A percentile compares a stretch with the other conserved stretches of the same genome.
Conservation (phyloP, 1,139 yeast species). For the Taphrina pruni region DNA sequence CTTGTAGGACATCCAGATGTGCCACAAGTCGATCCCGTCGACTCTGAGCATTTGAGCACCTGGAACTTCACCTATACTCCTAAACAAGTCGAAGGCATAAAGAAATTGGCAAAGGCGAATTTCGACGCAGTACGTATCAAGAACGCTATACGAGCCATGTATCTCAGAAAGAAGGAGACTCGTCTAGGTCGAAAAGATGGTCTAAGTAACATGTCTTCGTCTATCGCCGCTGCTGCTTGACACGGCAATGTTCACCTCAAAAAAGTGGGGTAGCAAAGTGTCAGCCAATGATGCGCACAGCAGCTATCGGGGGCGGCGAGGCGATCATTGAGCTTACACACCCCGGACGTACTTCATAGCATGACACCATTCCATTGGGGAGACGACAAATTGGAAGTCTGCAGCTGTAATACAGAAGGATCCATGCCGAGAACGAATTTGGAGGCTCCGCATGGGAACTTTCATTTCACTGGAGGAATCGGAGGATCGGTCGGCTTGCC, state of each 20-base stretch:
- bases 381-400: no score
- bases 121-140: slow-evolving; percentile 44
- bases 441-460: neutral
- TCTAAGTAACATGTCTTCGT: neutral
- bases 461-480: neutral
- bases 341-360: no score
- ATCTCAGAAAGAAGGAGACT: slow-evolving; percentile 44
- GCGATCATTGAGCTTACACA: neutral
- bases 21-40: slow-evolving; percentile 46
- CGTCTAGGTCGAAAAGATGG: slow-evolving; percentile 32
- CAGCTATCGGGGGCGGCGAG: neutral
- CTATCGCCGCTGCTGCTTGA: slow-evolving; percentile 4
- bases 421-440: neutral
- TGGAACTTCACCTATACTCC: slow-evolving; percentile 47
- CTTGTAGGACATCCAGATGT: slow-evolving; percentile 46
- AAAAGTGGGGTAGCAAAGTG: slow-evolving; percentile 2
- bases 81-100: slow-evolving; percentile 50
- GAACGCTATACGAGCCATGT: slow-evolving; percentile 45
- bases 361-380: no score
- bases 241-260: no score
- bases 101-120: slow-evolving; percentile 50
- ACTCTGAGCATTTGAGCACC: slow-evolving; percentile 46
- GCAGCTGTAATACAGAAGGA: no score
- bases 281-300: neutral
- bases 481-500: slow-evolving; percentile 7